phyloP scores from a whole-genome alignment of 140 eudicot species.

The Erigeron philadelphicus region DNA sequence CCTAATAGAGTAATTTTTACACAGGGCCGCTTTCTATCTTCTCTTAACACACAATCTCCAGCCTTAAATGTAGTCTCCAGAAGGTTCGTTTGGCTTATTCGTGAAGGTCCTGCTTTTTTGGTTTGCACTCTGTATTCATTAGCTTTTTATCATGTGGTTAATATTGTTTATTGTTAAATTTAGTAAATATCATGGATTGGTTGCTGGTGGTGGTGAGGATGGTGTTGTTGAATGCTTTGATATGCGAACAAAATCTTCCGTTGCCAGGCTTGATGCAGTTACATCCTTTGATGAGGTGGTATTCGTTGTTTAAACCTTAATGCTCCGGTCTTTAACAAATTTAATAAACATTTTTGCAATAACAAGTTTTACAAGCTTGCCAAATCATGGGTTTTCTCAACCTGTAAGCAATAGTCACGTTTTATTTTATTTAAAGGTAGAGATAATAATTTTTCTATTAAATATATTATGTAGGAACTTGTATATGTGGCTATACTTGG shows the following conservation, averaged over 20 bases:
- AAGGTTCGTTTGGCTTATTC: slow-evolving; percentile 46
- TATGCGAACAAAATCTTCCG: slow-evolving; percentile 69
- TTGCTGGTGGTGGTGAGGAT: slow-evolving; percentile 98
- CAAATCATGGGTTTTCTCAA: neutral
- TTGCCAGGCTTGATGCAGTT: slow-evolving; percentile 65
- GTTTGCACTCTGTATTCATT: neutral
- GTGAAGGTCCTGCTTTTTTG: slow-evolving; percentile 1
- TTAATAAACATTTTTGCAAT: neutral
- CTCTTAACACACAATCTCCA: slow-evolving; percentile 80
- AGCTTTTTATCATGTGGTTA: slow-evolving; percentile 13
- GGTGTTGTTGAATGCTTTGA: slow-evolving; percentile 98
- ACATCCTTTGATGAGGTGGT: slow-evolving; percentile 45
- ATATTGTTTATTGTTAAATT: slow-evolving; percentile 9
- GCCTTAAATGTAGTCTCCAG: slow-evolving; percentile 86
- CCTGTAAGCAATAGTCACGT: neutral
- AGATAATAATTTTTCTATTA: too few species aligned
- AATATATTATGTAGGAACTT: neutral
- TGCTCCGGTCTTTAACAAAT: neutral
- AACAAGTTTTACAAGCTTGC: neutral
- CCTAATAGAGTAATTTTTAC: neutral
- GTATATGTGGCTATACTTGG: neutral
- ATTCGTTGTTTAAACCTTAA: neutral
- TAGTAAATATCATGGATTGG: slow-evolving; percentile 85
- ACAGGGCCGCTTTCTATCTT: slow-evolving; percentile 87
- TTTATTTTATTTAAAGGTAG: neutral